Percentiles rank a stretch among this genome's conserved stretches.
These are phyloP conservation scores for Colletotrichum gloeosporioides DNA, from an alignment of 2,329 filamentous ascomycete species.

Conservation along the genomic window DNA sequence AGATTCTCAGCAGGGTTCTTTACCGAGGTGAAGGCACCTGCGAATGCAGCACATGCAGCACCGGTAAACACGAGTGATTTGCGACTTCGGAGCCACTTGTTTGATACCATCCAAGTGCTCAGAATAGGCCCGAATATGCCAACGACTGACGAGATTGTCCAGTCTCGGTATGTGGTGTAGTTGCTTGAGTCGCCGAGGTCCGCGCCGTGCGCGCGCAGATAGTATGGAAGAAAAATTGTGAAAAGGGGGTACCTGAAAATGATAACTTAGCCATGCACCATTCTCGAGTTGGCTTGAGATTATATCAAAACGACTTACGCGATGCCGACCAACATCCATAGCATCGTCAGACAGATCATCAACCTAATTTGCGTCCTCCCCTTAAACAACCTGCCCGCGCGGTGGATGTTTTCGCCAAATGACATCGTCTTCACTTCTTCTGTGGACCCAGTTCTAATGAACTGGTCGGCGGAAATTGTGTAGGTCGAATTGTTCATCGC, in stretches of 20 bases:
- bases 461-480: background rate
- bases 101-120: background rate
- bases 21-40: background rate
- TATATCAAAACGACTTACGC: background rate
- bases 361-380: background rate
- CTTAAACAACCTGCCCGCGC: background rate
- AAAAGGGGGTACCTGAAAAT: background rate
- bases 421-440: background rate
- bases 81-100: background rate
- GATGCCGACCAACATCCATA: background rate
- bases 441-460: background rate
- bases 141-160: background rate
- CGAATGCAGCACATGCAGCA: background rate
- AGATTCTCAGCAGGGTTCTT: background rate
- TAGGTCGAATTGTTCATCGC: background rate
- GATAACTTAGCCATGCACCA: no score
- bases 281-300: no score
- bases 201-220: background rate
- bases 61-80: background rate
- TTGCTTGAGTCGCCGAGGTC: background rate
- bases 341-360: background rate
- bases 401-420: background rate
- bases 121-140: background rate
- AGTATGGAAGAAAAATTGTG: background rate
- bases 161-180: background rate